Conservation (phyloP, 192 early-diverging fungal genomes). For the Diversispora eburnea region DNA sequence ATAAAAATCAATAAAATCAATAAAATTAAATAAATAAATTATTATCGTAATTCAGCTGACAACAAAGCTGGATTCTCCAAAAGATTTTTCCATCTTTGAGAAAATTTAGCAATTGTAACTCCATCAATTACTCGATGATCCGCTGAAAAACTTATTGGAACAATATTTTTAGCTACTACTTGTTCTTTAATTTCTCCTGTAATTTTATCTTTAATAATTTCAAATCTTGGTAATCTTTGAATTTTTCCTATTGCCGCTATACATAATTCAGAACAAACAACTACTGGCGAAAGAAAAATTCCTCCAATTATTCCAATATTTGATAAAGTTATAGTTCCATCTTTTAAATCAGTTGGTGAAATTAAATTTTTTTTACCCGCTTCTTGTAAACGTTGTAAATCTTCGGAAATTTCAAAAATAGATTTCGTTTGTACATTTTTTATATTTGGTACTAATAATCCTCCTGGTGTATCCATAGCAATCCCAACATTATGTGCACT, state of each 20-base stretch:
- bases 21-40: neutral
- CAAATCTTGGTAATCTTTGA: slow-evolving; percentile 80
- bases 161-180: slow-evolving; percentile 70
- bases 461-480: slow-evolving; percentile 97
- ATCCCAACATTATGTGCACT: slow-evolving; percentile 87
- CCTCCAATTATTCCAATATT: slow-evolving; percentile 96
- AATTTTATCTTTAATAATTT: slow-evolving; percentile 48
- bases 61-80: slow-evolving; percentile 84
- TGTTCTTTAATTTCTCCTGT: slow-evolving; percentile 54
- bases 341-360: slow-evolving; percentile 63
- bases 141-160: slow-evolving; percentile 86
- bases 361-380: slow-evolving; percentile 61
- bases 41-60: slow-evolving; percentile 57
- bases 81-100: slow-evolving; percentile 74
- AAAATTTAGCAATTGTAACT: slow-evolving; percentile 92
- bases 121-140: slow-evolving; percentile 97
- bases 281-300: slow-evolving; percentile 80
- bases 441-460: slow-evolving; percentile 90
- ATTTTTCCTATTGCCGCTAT: slow-evolving; percentile 88
- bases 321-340: slow-evolving; percentile 88
- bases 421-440: slow-evolving; percentile 85
- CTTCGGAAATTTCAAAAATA: slow-evolving; percentile 85
- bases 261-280: slow-evolving; percentile 83
- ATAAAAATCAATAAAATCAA: too few species aligned
- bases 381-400: slow-evolving; percentile 70